These are phyloP conservation scores for Penicillium flavigenum DNA, from an alignment of 495 filamentous ascomycete species.

Conservation along the genomic window DNA sequence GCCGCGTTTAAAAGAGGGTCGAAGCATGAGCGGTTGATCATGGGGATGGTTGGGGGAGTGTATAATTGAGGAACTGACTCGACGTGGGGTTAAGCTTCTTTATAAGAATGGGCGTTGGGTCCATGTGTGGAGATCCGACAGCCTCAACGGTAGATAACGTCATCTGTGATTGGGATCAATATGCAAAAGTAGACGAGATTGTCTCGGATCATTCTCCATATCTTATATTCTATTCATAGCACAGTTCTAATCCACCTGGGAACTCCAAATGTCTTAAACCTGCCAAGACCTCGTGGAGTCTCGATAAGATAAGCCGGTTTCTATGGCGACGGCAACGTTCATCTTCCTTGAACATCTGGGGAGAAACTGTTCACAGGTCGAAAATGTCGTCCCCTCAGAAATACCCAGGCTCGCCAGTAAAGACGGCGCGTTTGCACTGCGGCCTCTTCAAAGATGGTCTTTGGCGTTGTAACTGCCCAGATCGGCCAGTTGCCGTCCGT, in stretches of 20 bases:
- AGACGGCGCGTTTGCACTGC: slow-evolving; percentile 38
- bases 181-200: not conserved
- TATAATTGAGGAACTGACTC: not conserved
- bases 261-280: not conserved
- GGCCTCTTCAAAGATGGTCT: slow-evolving; percentile 56
- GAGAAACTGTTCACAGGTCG: too few species aligned
- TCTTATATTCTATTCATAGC: not conserved
- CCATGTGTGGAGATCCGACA: not conserved
- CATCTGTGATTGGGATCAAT: not conserved
- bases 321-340: slow-evolving; percentile 5
- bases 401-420: slow-evolving; percentile 32
- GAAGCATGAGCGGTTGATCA: not conserved
- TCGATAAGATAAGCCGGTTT: slow-evolving; percentile 11
- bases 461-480: slow-evolving; percentile 67
- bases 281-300: slow-evolving; percentile 11
- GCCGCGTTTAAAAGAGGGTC: not conserved
- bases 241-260: not conserved
- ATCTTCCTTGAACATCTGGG: not conserved
- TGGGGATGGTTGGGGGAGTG: not conserved
- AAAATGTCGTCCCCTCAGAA: slow-evolving; percentile 7
- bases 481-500: slow-evolving; percentile 58
- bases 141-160: not conserved
- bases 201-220: not conserved
- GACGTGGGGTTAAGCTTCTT: not conserved
- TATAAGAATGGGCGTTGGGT: not conserved